A percentile compares a stretch with the other conserved stretches of the same genome.
phyloP scores from a whole-genome alignment of 75 land plant genomes.

The Sequoia sempervirens region DNA sequence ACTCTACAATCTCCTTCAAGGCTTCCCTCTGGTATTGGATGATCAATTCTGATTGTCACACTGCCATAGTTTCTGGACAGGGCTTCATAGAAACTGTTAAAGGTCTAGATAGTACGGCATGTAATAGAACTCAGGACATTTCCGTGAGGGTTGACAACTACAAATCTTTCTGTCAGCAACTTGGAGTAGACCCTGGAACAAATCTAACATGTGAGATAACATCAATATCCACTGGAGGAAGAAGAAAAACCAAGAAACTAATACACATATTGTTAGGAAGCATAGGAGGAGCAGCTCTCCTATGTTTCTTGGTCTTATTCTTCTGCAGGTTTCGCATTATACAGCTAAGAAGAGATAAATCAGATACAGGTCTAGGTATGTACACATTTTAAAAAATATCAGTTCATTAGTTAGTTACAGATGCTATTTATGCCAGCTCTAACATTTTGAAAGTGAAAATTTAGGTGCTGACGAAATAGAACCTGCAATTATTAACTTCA shows the following conservation, averaged over 20 bases:
- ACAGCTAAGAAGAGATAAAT: background rate
- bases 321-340: background rate
- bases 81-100: conserved; percentile 2
- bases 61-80: background rate
- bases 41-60: conserved; percentile 11
- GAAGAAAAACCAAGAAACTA: background rate
- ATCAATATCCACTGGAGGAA: background rate
- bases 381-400: background rate
- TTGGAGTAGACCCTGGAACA: background rate
- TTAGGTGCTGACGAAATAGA: background rate
- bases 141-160: background rate
- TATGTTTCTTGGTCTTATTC: background rate
- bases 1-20: conserved; percentile 46
- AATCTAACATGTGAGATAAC: background rate
- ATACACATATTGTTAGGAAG: background rate
- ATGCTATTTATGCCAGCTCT: background rate
- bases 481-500: background rate
- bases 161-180: background rate
- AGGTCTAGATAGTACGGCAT: background rate
- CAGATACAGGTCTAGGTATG: background rate
- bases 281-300: background rate
- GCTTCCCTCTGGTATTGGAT: conserved; percentile 75
- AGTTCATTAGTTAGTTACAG: background rate
- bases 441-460: background rate
- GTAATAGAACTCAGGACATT: background rate